phyloP scores from a whole-genome alignment of 805 yeast species.

The Kluyveromyces dobzhanskii region DNA sequence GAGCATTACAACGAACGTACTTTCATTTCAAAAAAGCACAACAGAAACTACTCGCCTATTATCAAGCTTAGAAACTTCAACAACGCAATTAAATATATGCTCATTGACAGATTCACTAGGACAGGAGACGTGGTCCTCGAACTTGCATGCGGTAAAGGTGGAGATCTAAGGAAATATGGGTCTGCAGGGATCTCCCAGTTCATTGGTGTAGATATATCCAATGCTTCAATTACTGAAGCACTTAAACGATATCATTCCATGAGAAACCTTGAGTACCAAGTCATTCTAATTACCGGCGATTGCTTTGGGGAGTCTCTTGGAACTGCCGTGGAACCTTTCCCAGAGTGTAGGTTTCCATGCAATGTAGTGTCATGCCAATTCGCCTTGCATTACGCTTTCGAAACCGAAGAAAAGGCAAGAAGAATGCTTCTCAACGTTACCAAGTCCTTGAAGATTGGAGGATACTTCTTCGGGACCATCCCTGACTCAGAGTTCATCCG shows the following conservation, averaged over 20 bases:
- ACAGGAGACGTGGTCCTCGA: conserved; percentile 60
- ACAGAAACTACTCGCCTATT: conserved; percentile 72
- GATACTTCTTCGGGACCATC: conserved; percentile 85
- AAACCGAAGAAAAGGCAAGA: conserved; percentile 71
- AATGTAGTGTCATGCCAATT: conserved; percentile 88
- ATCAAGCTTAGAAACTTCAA: conserved; percentile 82
- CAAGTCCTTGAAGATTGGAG: conserved; percentile 69
- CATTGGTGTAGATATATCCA: conserved; percentile 88
- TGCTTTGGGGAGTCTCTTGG: conserved; percentile 70
- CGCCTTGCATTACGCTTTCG: conserved; percentile 92
- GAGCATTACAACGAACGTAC: conserved; percentile 84
- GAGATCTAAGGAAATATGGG: conserved; percentile 87
- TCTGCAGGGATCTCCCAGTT: conserved; percentile 64
- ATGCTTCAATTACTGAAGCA: conserved; percentile 81
- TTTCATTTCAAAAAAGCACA: conserved; percentile 49
- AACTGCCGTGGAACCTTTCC: conserved; percentile 57
- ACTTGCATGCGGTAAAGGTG: conserved; percentile 97
- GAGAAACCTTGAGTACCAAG: conserved; percentile 57
- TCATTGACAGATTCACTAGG: conserved; percentile 61
- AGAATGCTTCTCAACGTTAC: conserved; percentile 68
- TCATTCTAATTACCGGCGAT: conserved; percentile 86
- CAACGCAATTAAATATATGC: conserved; percentile 81
- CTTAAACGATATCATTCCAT: conserved; percentile 56
- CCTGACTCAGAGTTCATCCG: conserved; percentile 84
- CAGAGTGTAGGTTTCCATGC: conserved; percentile 65